Evolutionary conservation across 2,329 filamentous ascomycete genomes (phyloP).

Genomic region (Aspergillus sp.): DNA sequence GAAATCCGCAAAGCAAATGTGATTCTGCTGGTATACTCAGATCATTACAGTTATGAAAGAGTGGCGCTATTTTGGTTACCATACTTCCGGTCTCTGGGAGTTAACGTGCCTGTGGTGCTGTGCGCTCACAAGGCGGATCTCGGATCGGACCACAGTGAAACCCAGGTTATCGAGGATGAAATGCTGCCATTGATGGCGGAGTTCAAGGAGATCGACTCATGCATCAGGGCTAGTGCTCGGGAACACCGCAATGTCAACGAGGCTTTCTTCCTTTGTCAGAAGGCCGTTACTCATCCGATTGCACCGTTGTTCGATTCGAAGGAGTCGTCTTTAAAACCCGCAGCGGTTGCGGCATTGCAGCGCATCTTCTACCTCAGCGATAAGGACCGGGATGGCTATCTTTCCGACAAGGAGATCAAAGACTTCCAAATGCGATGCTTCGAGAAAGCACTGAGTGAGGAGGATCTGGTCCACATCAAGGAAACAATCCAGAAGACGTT

Average conservation of each 20-base stretch:
- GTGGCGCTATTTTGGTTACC: constrained; percentile 98
- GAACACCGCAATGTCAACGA: constrained; percentile 93
- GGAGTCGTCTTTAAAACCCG: constrained; percentile 79
- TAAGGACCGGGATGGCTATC: constrained; percentile 87
- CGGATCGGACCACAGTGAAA: constrained; percentile 63
- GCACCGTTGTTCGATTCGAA: constrained; percentile 96
- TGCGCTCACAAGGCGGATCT: constrained; percentile 98
- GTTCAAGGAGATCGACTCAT: constrained; percentile 97
- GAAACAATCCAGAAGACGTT: constrained; percentile 67
- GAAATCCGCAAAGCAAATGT: constrained; percentile 97
- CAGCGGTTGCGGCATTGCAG: constrained; percentile 75
- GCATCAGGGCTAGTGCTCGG: constrained; percentile 86
- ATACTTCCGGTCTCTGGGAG: constrained; percentile 93
- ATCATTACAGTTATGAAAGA: constrained; percentile 97
- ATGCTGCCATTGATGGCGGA: constrained; percentile 98
- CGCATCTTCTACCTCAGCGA: constrained; percentile 95
- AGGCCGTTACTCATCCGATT: constrained; percentile 94
- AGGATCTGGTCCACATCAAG: constrained; percentile 89
- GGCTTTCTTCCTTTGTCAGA: constrained; percentile 96
- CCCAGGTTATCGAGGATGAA: constrained; percentile 88
- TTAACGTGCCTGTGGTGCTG: constrained; percentile 93
- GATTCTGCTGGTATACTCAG: constrained; percentile 92
- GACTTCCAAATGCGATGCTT: constrained; percentile 91
- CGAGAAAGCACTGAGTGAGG: constrained; percentile 70
- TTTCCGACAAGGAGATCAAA: constrained; percentile 84